A percentile compares a stretch with the other conserved stretches of the same genome.
Conservation (phyloP, 805 yeast genomes). For the Yarrowia yakushimensis region DNA sequence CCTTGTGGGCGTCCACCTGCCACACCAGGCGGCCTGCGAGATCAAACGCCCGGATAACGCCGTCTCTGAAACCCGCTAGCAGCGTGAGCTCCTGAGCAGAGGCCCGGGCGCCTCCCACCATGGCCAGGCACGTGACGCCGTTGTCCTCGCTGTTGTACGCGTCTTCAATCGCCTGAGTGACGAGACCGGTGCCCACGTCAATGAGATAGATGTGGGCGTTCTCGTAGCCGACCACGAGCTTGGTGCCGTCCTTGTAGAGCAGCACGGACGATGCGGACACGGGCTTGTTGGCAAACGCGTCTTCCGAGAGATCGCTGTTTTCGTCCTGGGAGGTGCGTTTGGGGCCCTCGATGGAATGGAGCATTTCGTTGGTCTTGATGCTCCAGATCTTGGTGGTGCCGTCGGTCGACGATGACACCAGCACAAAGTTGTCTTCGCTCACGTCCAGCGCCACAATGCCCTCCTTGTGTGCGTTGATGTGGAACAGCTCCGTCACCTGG, state of each 20-base stretch:
- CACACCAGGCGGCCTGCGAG: constrained; percentile 15
- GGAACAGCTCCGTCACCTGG: constrained; percentile 21
- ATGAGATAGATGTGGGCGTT: constrained; percentile 27
- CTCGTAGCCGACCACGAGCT: constrained; percentile 30
- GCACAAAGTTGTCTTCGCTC: constrained; percentile 26
- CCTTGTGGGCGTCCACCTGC: constrained; percentile 20
- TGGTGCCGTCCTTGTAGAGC: constrained; percentile 25
- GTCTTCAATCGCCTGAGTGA: constrained; percentile 26
- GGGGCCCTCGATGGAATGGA: constrained; percentile 26
- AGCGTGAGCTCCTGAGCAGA: constrained; percentile 15
- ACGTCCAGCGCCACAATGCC: constrained; percentile 28
- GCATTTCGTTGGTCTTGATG: constrained; percentile 17
- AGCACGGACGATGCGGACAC: constrained; percentile 15
- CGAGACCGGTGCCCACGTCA: constrained; percentile 29
- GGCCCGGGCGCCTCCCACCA: not conserved
- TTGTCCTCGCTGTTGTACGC: not conserved
- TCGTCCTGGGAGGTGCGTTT: constrained; percentile 28
- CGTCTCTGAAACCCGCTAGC: constrained; percentile 28
- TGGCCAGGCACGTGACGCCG: constrained; percentile 9
- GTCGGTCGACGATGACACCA: constrained; percentile 32
- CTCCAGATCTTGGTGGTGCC: constrained; percentile 32
- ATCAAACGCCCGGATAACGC: constrained; percentile 28
- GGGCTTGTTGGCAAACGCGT: constrained; percentile 21
- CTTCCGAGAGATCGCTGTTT: constrained; percentile 26
- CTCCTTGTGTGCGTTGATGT: constrained; percentile 28